phyloP scores from a whole-genome alignment of 2,329 filamentous ascomycete genomes.

The Penicillium sp. region DNA sequence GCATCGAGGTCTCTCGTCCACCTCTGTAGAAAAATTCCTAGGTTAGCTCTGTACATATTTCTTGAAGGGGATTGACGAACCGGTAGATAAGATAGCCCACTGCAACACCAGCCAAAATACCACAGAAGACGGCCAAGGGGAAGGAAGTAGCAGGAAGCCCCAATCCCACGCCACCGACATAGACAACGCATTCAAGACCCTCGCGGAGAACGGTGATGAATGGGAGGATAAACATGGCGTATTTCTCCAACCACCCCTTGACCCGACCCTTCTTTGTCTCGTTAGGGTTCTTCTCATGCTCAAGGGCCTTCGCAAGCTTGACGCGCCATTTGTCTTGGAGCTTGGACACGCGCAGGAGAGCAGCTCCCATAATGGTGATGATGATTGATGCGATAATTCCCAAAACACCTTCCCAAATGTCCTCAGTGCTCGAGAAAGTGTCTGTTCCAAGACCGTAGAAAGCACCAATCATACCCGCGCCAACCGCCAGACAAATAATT shows the following conservation, averaged over 20 bases:
- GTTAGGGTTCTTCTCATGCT: slow-evolving; percentile 43
- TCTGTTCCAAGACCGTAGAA: slow-evolving; percentile 71
- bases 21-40: slow-evolving; percentile 40
- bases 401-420: slow-evolving; percentile 81
- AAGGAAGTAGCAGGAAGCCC: slow-evolving; percentile 73
- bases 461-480: slow-evolving; percentile 68
- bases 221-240: slow-evolving; percentile 81
- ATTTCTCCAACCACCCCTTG: slow-evolving; percentile 70
- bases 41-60: background rate
- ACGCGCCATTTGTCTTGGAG: slow-evolving; percentile 85
- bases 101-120: slow-evolving; percentile 65
- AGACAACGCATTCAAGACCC: slow-evolving; percentile 82
- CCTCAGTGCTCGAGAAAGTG: slow-evolving; percentile 67
- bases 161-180: slow-evolving; percentile 83
- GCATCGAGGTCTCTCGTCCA: slow-evolving; percentile 63
- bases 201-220: slow-evolving; percentile 87
- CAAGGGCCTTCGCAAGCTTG: slow-evolving; percentile 72
- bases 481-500: slow-evolving; percentile 65
- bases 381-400: slow-evolving; percentile 73
- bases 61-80: slow-evolving; percentile 51
- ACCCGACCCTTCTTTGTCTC: slow-evolving; percentile 49
- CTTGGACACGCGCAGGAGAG: slow-evolving; percentile 77
- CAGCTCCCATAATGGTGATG: slow-evolving; percentile 79
- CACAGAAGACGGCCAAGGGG: slow-evolving; percentile 73
- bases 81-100: slow-evolving; percentile 78